Conservation (phyloP, 2,329 filamentous ascomycete genomes). For the Teratosphaeriaceae sp. region DNA sequence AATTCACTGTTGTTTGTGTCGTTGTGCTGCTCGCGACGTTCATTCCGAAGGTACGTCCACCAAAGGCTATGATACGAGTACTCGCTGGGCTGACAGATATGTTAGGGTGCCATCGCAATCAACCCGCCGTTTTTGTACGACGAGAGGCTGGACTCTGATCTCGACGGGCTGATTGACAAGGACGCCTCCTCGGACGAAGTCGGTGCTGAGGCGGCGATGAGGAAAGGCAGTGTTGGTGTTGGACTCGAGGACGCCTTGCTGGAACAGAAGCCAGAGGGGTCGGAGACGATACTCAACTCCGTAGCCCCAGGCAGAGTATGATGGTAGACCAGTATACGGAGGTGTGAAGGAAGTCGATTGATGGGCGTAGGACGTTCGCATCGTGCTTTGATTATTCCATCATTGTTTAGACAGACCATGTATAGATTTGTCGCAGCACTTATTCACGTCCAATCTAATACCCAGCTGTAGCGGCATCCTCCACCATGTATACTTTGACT, state of each 20-base stretch:
- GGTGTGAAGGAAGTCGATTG: no score
- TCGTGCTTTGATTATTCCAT: no score
- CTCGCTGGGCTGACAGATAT: neutral
- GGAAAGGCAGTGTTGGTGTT: neutral
- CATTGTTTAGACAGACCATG: no score
- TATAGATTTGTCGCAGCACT: no score
- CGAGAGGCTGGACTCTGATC: neutral
- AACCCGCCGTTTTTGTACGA: neutral
- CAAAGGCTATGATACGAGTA: neutral
- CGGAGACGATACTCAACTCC: no score
- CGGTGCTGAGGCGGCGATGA: neutral
- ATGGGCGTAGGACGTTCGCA: no score
- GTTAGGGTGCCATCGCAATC: neutral
- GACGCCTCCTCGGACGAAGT: neutral
- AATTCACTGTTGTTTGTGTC: neutral
- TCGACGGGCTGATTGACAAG: neutral
- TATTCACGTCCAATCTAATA: no score
- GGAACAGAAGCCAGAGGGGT: no score
- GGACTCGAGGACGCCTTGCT: neutral
- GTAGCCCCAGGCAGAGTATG: no score
- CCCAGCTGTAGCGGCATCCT: no score
- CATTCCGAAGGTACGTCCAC: neutral
- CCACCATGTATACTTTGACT: no score
- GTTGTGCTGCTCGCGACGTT: neutral
- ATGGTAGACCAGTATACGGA: no score